Evolutionary conservation across 2,329 filamentous ascomycete species (phyloP).

Genomic region (Beauveria medogensis): DNA sequence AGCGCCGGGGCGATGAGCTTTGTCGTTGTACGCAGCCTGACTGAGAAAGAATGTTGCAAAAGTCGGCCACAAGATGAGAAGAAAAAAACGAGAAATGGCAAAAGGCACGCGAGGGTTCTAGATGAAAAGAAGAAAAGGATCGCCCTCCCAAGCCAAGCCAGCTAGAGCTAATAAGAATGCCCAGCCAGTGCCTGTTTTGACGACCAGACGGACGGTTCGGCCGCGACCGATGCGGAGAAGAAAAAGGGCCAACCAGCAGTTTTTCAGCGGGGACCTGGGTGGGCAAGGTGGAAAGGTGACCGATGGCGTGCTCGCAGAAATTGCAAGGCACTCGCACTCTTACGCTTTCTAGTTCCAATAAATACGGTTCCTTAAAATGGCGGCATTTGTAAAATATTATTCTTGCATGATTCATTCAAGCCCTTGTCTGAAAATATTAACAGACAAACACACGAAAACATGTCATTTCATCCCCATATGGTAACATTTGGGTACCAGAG

Average conservation of each 20-base stretch:
- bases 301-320: slow-evolving; percentile 9
- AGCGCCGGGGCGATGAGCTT: not conserved
- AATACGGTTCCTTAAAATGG: not conserved
- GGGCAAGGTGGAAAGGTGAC: not conserved
- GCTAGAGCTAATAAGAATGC: not conserved
- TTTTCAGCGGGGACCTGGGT: not conserved
- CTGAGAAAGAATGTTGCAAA: not conserved
- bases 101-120: not conserved
- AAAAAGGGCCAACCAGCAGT: not conserved
- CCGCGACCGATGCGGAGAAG: not conserved
- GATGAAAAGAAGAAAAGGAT: not conserved
- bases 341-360: not conserved
- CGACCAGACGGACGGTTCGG: not conserved
- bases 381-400: too few species aligned
- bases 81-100: too few species aligned
- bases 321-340: not conserved
- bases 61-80: not conserved
- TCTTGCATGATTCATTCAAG: not conserved
- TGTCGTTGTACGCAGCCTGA: not conserved
- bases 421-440: not conserved
- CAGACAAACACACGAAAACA: not conserved
- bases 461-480: not conserved
- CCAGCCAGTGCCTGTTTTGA: not conserved
- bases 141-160: not conserved
- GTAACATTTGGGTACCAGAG: too few species aligned